These are phyloP conservation scores for Incumbomyces delicatus DNA, from an alignment of 2,329 filamentous ascomycete genomes.

Conservation along the genomic window DNA sequence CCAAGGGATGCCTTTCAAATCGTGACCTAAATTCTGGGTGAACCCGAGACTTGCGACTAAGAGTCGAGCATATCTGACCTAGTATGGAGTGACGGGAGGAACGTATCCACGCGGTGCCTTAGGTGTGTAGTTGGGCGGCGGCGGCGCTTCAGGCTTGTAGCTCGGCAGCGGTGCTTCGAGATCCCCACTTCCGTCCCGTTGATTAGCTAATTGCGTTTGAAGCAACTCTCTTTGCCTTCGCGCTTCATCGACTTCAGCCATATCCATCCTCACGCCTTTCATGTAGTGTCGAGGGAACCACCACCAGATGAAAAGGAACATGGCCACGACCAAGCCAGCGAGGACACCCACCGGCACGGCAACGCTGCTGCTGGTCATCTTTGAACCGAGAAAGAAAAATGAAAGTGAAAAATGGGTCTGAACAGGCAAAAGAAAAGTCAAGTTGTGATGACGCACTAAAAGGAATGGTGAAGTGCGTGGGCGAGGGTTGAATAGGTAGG, in stretches of 20 bases:
- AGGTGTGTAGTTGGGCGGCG: not conserved
- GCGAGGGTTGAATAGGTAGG: no score
- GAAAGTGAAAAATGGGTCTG: no score
- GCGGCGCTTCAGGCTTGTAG: not conserved
- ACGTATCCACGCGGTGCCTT: not conserved
- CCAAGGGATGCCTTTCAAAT: no score
- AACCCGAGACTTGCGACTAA: no score
- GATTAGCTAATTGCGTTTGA: not conserved
- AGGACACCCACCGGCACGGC: conserved; percentile 10
- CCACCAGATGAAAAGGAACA: conserved; percentile 15
- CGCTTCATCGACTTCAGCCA: conserved; percentile 14
- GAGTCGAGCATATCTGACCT: not conserved
- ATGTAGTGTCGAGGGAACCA: conserved; percentile 13
- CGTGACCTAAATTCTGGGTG: no score
- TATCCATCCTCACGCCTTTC: conserved; percentile 18
- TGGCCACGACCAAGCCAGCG: conserved; percentile 5
- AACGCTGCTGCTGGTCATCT: conserved; percentile 9
- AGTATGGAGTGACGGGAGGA: not conserved
- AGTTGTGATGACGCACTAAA: no score
- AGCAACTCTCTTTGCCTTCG: not conserved
- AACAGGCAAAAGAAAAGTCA: no score
- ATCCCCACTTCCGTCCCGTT: not conserved
- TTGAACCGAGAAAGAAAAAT: no score
- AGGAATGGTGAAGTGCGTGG: no score
- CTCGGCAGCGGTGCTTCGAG: not conserved